Conservation (phyloP, 2,329 filamentous ascomycete genomes). For the Curvularia eragrostidis region DNA sequence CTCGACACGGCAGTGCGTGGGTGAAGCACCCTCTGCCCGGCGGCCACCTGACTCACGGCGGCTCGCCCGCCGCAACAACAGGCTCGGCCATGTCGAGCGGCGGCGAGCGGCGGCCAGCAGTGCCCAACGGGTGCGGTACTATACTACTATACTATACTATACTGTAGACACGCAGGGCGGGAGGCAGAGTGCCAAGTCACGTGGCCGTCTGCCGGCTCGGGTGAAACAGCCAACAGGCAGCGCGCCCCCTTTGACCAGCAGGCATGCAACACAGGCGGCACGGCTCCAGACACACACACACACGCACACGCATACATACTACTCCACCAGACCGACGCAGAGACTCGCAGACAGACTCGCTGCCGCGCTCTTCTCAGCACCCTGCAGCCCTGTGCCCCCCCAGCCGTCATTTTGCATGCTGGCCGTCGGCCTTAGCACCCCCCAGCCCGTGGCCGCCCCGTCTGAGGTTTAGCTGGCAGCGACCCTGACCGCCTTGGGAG, state of each 20-base stretch:
- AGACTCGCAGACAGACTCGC: too few relatives aligned
- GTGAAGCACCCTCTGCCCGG: not conserved
- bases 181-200: constrained; percentile 3
- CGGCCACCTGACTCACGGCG: constrained; percentile 10
- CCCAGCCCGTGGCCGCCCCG: constrained; percentile 5
- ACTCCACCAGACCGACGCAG: too few relatives aligned
- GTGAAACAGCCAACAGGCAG: constrained; percentile 17
- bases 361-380: too few relatives aligned
- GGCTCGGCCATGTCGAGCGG: not conserved
- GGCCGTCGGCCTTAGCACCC: not conserved
- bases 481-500: constrained; percentile 18
- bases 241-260: constrained; percentile 31
- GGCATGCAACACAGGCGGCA: constrained; percentile 5
- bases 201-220: constrained; percentile 10
- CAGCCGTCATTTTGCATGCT: constrained; percentile 7
- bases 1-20: constrained; percentile 5
- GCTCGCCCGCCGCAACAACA: not conserved
- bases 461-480: constrained; percentile 11
- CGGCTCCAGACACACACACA: constrained; percentile 6
- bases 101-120: not conserved
- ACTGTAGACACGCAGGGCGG: too few relatives aligned
- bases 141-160: too few relatives aligned
- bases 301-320: not conserved
- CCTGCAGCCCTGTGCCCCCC: constrained; percentile 11
- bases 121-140: not conserved